Base-by-base conservation (phyloP, 768 basidiomycete genomes). In the Tulasnella sp. region DNA sequence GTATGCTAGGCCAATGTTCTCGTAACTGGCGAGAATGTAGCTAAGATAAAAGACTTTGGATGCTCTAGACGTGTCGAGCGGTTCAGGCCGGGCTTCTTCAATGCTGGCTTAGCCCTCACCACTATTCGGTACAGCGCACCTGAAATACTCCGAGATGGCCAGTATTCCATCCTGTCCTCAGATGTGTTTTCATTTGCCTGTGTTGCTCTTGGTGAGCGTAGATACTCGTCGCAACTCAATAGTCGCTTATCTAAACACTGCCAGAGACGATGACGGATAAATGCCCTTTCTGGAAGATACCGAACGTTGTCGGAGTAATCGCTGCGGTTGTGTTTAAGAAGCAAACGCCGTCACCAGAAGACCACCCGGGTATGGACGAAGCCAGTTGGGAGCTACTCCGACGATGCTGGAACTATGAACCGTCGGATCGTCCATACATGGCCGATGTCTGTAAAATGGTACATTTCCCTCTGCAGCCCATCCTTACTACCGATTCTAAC, bases 41-140 rank as follows among this genome's bases (percentile, higher is more conserved):
- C 72, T 16, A 40, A 44, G 31, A 74, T 74, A n/a, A 16, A 4
- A 12, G 72, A 40, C 16, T 7, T 74, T 44, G 72, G 72, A 11
- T 2, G 5, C 28, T 60, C 7, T 2, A 74, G 34, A 7, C 72
- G 34, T 18, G 20, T 40, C 16, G 34, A 22, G 34, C n/a, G 14
- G 2, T 2, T 1, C 22, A n/a, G 34, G 37, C 5, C 72, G 7
- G 72, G 14, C 9, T 7, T 24, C 72, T 42, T 31, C 31, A 74
- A 7, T 4, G 6, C 42, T 40, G 31, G 42, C 42, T 44, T 16
- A 37, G 20, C 1, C 37, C 16, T 74, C 14, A 22, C 22, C n/a
- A 44, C 72, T n/a, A 44, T 74, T 34, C 72, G 72, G 16, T 74
- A 74, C 22, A 74, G 2, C 31, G 72, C 72, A 34, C 72, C 72